Conservation (phyloP, 768 basidiomycete species). For the Tephrocybe sp. region DNA sequence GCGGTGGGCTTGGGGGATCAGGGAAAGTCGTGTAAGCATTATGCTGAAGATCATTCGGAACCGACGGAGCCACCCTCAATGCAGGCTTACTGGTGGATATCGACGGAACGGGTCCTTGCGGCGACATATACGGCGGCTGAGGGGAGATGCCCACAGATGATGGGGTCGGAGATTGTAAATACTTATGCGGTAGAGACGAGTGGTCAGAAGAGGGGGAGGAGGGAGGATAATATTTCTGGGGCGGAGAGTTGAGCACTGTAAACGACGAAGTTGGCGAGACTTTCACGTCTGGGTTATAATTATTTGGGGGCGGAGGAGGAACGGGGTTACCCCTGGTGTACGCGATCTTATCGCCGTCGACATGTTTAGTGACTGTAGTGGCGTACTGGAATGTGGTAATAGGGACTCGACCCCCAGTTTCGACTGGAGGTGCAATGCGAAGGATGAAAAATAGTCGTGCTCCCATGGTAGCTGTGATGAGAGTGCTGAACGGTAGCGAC, state of each 20-base stretch:
- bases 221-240: not conserved
- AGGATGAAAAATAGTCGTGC: conserved; percentile 13
- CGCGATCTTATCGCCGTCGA: not conserved
- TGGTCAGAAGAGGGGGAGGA: not conserved
- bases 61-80: not conserved
- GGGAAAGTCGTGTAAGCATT: conserved; percentile 7
- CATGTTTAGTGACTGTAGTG: not conserved
- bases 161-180: no score
- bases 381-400: not conserved
- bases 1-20: conserved; percentile 1
- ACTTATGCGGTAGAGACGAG: no score
- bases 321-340: not conserved
- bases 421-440: not conserved
- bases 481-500: conserved; percentile 5
- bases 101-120: not conserved
- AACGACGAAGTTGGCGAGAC: not conserved
- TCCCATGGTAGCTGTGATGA: conserved; percentile 14
- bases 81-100: not conserved
- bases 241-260: not conserved
- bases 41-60: not conserved
- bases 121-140: not conserved
- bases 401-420: not conserved
- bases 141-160: not conserved
- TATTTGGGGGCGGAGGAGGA: not conserved
- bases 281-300: not conserved